A percentile compares a stretch with the other conserved stretches of the same genome.
phyloP scores from a whole-genome alignment of 164 flowering plant species.

The Euptelea pleiosperma region DNA sequence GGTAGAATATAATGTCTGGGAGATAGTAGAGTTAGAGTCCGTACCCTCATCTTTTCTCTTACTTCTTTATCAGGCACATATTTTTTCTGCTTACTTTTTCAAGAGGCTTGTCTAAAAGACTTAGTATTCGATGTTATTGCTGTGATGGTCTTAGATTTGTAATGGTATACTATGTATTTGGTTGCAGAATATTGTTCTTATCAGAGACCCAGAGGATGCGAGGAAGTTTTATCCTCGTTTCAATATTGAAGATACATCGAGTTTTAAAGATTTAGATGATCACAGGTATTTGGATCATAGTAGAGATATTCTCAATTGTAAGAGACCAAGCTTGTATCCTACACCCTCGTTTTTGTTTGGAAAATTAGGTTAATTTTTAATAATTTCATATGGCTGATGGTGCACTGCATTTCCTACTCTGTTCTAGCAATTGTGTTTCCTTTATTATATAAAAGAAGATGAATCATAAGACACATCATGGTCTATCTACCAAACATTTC shows the following conservation, averaged over 20 bases:
- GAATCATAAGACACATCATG: not conserved
- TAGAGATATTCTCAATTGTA: not conserved
- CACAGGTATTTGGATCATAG: slow-evolving; percentile 51
- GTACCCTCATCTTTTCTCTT: not conserved
- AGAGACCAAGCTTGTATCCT: not conserved
- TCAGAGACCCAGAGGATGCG: slow-evolving; percentile 83
- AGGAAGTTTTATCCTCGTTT: slow-evolving; percentile 90
- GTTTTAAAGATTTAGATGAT: slow-evolving; percentile 79
- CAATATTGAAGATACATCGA: slow-evolving; percentile 86
- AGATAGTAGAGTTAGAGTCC: not conserved
- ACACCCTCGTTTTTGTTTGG: no score
- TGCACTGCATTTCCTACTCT: no score
- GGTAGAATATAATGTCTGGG: slow-evolving; percentile 33
- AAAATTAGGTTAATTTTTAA: not conserved
- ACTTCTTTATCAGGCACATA: not conserved
- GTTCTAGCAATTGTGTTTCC: no score
- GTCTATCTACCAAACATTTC: not conserved
- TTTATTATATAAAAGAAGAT: no score
- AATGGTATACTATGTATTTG: slow-evolving; percentile 13
- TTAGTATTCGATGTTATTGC: not conserved
- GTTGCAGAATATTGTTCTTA: slow-evolving; percentile 86
- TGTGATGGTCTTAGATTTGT: not conserved
- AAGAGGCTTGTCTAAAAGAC: slow-evolving; percentile 1
- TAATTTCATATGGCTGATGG: not conserved
- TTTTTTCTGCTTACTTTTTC: not conserved